Conservation (phyloP, 345 rosid genomes). For the Moricandia moricandioides region DNA sequence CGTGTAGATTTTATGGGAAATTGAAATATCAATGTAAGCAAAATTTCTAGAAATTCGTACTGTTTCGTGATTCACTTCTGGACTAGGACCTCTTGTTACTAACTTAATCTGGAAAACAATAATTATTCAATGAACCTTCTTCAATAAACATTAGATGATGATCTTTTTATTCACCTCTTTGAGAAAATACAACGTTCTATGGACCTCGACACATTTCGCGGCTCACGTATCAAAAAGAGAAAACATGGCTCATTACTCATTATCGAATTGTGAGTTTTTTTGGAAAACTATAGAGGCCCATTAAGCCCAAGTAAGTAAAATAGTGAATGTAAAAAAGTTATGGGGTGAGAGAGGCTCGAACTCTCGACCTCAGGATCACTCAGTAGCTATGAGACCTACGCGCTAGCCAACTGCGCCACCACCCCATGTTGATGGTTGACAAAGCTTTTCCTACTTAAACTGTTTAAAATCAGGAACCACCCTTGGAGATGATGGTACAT, state of each 20-base stretch:
- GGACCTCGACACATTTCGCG: neutral
- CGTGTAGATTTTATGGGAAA: neutral
- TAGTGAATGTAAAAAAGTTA: neutral
- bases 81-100: neutral
- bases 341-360: conserved; percentile 97
- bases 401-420: conserved; percentile 99
- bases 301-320: conserved; percentile 7
- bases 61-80: conserved; percentile 18
- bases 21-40: neutral
- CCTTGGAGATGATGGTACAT: neutral
- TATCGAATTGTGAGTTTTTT: neutral
- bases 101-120: conserved; percentile 1
- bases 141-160: neutral
- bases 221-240: neutral
- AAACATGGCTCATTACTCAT: neutral
- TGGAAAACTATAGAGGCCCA: conserved; percentile 5
- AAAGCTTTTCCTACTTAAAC: too few species aligned
- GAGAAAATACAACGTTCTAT: neutral
- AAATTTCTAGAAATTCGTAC: conserved; percentile 18
- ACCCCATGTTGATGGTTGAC: conserved; percentile 41
- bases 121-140: conserved; percentile 6
- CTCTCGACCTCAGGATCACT: conserved; percentile 97
- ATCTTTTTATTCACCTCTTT: neutral
- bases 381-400: conserved; percentile 91
- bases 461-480: neutral